These are phyloP conservation scores for Tetradesmus obliquus DNA, from an alignment of 139 green algal species.

Conservation along the genomic window DNA sequence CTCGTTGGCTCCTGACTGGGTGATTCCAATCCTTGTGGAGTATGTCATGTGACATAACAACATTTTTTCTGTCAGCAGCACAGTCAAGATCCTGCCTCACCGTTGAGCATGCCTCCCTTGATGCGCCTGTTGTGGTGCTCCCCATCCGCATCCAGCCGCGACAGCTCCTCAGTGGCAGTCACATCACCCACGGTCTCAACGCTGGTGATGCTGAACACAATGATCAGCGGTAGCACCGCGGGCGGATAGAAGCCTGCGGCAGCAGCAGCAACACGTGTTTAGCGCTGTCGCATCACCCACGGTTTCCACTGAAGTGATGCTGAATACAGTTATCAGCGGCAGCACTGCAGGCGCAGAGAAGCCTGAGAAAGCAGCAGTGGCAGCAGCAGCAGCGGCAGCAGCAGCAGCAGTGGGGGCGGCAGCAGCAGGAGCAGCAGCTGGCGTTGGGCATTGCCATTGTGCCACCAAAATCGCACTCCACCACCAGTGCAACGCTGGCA, in stretches of 20 bases:
- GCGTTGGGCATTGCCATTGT: too few relatives aligned
- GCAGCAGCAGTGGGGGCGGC: too few relatives aligned
- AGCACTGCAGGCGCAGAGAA: too few relatives aligned
- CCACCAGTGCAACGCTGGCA: too few relatives aligned
- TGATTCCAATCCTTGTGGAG: too few relatives aligned
- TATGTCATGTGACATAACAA: too few relatives aligned
- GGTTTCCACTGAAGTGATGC: conserved; percentile 69
- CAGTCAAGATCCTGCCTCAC: too few relatives aligned
- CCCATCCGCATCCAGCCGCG: conserved; percentile 50
- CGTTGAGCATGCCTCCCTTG: conserved; percentile 67
- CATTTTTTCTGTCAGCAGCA: too few relatives aligned
- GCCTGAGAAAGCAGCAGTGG: background rate
- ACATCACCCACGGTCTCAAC: conserved; percentile 85
- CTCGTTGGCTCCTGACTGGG: too few relatives aligned
- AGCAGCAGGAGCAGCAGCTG: too few relatives aligned
- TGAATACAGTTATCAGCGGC: conserved; percentile 64
- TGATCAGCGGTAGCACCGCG: conserved; percentile 67
- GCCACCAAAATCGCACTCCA: too few relatives aligned
- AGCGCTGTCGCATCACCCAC: conserved; percentile 77
- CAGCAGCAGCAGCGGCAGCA: background rate
- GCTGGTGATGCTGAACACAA: conserved; percentile 58
- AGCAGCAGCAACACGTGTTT: background rate
- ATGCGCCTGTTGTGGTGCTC: conserved; percentile 57
- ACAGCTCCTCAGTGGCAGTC: conserved; percentile 78
- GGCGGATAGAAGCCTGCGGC: conserved; percentile 69